phyloP scores from a whole-genome alignment of 257 asterid species.

The Fraxinus excelsior region DNA sequence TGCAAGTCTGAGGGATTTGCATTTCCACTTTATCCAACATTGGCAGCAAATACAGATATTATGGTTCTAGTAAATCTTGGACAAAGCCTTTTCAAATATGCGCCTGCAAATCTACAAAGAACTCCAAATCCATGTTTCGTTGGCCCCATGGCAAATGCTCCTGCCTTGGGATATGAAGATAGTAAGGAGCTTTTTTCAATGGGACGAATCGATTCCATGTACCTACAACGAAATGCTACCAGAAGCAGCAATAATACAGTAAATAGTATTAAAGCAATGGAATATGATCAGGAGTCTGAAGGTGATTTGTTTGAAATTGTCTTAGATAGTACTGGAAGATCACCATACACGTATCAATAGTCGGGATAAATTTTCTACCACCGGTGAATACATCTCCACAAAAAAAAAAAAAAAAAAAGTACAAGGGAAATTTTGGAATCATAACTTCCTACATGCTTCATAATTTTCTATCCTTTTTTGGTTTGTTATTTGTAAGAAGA shows the following conservation, averaged over 20 bases:
- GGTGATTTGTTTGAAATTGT: conserved; percentile 91
- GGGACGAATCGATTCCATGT: conserved; percentile 84
- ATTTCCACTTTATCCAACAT: conserved; percentile 68
- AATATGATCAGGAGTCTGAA: conserved; percentile 71
- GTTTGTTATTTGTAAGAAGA: neutral
- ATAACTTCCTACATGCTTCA: neutral
- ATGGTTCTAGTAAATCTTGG: conserved; percentile 72
- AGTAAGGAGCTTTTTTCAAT: conserved; percentile 93
- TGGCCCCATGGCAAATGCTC: conserved; percentile 53
- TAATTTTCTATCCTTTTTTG: neutral
- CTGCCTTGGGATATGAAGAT: conserved; percentile 68
- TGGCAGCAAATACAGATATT: conserved; percentile 65
- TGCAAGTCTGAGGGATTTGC: conserved; percentile 69
- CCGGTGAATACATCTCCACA: neutral
- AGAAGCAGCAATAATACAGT: conserved; percentile 57
- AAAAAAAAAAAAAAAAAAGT: neutral
- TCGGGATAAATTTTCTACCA: neutral
- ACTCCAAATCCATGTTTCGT: conserved; percentile 87
- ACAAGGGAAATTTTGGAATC: neutral
- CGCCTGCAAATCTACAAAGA: conserved; percentile 57
- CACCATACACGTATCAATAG: conserved; percentile 44
- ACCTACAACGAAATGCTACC: conserved; percentile 57
- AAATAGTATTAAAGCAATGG: conserved; percentile 41
- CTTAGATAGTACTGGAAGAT: conserved; percentile 59
- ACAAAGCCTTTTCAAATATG: conserved; percentile 66